A percentile compares a stretch with the other conserved stretches of the same genome.
These are phyloP conservation scores for Bipolaris bicolor DNA, from an alignment of 2,329 filamentous ascomycete genomes.

Conservation along the genomic window DNA sequence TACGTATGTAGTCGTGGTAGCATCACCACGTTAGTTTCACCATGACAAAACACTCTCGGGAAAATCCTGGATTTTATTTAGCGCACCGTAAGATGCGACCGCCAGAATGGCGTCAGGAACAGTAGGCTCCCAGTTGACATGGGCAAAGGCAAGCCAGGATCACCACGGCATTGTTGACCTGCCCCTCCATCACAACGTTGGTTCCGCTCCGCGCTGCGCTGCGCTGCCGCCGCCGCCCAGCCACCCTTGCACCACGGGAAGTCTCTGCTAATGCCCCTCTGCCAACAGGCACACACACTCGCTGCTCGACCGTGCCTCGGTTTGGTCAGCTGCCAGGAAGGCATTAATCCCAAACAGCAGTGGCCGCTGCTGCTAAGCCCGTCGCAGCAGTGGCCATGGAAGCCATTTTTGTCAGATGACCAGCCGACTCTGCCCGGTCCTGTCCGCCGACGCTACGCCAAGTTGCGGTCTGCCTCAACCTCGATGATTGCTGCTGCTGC, in stretches of 20 bases:
- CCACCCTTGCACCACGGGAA: slow-evolving; percentile 22
- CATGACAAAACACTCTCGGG: slow-evolving; percentile 13
- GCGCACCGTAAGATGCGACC: slow-evolving; percentile 29
- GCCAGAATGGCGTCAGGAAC: slow-evolving; percentile 34
- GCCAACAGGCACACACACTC: slow-evolving; percentile 4
- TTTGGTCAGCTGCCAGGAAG: slow-evolving; percentile 26
- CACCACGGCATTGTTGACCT: not conserved
- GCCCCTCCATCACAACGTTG: slow-evolving; percentile 9
- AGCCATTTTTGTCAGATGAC: slow-evolving; percentile 19
- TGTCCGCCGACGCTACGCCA: slow-evolving; percentile 26
- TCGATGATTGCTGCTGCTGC: slow-evolving; percentile 12
- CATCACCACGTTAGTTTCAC: slow-evolving; percentile 12
- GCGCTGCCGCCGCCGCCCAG: slow-evolving; percentile 4
- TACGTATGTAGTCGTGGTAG: not conserved
- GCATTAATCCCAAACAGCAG: slow-evolving; percentile 23
- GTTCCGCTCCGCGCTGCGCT: slow-evolving; percentile 15
- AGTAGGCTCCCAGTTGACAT: slow-evolving; percentile 14
- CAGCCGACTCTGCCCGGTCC: slow-evolving; percentile 29
- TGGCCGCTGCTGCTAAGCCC: slow-evolving; percentile 16
- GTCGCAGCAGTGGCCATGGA: slow-evolving; percentile 10
- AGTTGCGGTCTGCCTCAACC: slow-evolving; percentile 28
- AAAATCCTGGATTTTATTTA: slow-evolving; percentile 14
- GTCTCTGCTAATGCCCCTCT: slow-evolving; percentile 12
- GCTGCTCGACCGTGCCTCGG: slow-evolving; percentile 6
- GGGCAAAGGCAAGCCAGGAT: slow-evolving; percentile 1